Evolutionary conservation across 371 early-diverging fungal species (phyloP).

Genomic region (Mucor indicus): DNA sequence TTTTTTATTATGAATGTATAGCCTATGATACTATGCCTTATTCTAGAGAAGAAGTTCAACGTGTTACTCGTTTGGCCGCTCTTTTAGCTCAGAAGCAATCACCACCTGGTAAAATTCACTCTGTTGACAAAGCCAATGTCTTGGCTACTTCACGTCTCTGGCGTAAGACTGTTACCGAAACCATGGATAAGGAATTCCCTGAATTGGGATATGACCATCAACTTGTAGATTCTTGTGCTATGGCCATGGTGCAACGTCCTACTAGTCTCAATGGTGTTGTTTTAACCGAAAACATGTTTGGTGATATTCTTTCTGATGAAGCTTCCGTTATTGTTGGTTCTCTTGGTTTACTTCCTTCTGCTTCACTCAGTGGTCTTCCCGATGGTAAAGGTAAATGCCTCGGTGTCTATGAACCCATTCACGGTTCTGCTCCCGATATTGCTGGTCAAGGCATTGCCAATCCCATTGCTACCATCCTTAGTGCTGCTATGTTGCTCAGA

Average conservation of each 20-base stretch:
- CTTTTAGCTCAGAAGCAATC: conserved; percentile 71
- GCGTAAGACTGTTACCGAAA: conserved; percentile 89
- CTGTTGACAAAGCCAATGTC: conserved; percentile 98
- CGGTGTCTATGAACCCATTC: conserved; percentile 97
- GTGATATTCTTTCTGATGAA: conserved; percentile 96
- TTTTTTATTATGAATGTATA: too few species aligned
- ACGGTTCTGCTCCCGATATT: conserved; percentile 98
- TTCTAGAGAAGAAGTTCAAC: conserved; percentile 82
- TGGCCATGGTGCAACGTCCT: conserved; percentile 94
- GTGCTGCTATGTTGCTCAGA: conserved; percentile 90
- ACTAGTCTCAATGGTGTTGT: conserved; percentile 89
- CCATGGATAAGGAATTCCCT: conserved; percentile 85
- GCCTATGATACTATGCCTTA: conserved; percentile 93
- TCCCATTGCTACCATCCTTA: conserved; percentile 96
- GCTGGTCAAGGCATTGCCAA: conserved; percentile 95
- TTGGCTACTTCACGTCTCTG: conserved; percentile 95
- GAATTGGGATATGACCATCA: conserved; percentile 79
- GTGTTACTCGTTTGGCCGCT: conserved; percentile 92
- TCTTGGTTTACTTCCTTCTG: conserved; percentile 92
- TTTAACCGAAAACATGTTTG: conserved; percentile 98
- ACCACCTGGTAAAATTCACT: conserved; percentile 86
- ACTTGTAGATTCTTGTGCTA: conserved; percentile 94
- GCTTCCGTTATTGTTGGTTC: conserved; percentile 93
- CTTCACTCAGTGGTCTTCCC: conserved; percentile 84
- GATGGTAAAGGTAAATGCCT: conserved; percentile 67